Base-by-base conservation (phyloP, 129 eudicot genomes). In the Escallonia rubra region DNA sequence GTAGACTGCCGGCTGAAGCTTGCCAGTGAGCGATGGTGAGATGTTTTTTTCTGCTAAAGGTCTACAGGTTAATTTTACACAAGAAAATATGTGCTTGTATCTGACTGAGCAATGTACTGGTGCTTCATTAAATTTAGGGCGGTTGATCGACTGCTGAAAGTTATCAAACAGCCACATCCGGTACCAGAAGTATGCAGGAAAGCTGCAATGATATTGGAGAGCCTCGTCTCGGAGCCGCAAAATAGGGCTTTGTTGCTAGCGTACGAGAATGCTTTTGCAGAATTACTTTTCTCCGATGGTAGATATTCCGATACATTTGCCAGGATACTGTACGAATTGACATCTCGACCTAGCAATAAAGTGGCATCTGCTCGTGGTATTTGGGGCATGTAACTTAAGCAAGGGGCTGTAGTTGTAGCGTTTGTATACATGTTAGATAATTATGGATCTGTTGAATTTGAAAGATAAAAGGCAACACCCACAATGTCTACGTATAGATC, bases 11-110 rank as follows among this genome's bases (percentile, higher is more conserved):
- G 99, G 47, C 67, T 90, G 77, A 94, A 90, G 79, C 90, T 94
- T 59, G 99, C 97, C 9, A 79, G 84, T 75, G 99, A 94, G 69
- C 73, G 97, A 87, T 94, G 99, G 99, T 94, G n/a, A 76, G 80
- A 64, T 53, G 38, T 54, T 65, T 42, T 2, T 69, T 16, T 16
- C 4, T 42, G 48, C 15, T 61, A 12, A 23, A 23, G 34, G 34
- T 23, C 34, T 23, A 23, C 0, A 23, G 34, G 34, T 23, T 23
- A 23, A 23, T 23, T 23, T 23, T 23, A 23, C 34, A 23, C 34
- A 23, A 23, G 34, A 23, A 23, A 23, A 23, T 23, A 23, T 23
- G 34, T 23, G 34, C 34, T 23, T 1, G 34, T 23, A 23, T 0
- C 34, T 23, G 34, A 23, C 34, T 23, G 1, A 23, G 34, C 34